A percentile compares a stretch with the other conserved stretches of the same genome.
These are phyloP conservation scores for Phaeoacremonium minimum DNA, from an alignment of 2,329 filamentous ascomycete genomes.

Conservation along the genomic window DNA sequence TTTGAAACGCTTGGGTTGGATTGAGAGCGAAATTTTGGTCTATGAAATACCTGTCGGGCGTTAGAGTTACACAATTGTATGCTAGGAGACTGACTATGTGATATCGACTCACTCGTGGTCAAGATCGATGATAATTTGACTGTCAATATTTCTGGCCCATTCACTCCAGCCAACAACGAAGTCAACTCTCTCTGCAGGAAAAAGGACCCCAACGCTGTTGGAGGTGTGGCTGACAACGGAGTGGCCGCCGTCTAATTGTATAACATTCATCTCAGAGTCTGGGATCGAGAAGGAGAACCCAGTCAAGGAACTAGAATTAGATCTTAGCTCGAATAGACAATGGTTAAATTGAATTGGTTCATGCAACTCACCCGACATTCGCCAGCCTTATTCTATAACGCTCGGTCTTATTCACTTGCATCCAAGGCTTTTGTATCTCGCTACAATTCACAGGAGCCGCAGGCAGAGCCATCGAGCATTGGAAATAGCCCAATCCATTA, in stretches of 20 bases:
- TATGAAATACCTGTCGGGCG: slow-evolving; percentile 7
- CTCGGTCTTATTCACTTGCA: slow-evolving; percentile 11
- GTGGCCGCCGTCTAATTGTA: slow-evolving; percentile 17
- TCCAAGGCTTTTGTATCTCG: slow-evolving; percentile 10
- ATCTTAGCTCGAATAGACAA: too few relatives aligned
- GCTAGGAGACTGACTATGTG: neutral
- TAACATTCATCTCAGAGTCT: slow-evolving; percentile 10
- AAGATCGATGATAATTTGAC: slow-evolving; percentile 10
- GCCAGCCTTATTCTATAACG: slow-evolving; percentile 15
- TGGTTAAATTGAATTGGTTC: too few relatives aligned
- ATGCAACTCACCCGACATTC: slow-evolving; percentile 15
- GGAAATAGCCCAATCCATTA: slow-evolving; percentile 38
- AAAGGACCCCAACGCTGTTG: slow-evolving; percentile 13
- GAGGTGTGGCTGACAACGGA: slow-evolving; percentile 4
- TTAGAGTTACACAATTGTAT: neutral
- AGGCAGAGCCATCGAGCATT: slow-evolving; percentile 38
- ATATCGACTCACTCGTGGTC: slow-evolving; percentile 15
- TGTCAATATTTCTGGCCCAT: neutral
- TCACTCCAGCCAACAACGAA: slow-evolving; percentile 13
- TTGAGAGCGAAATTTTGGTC: slow-evolving; percentile 8
- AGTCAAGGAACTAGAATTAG: slow-evolving; percentile 10
- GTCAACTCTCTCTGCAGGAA: slow-evolving; percentile 16
- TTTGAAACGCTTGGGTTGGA: slow-evolving; percentile 5
- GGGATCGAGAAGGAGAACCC: slow-evolving; percentile 13
- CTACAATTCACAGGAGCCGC: slow-evolving; percentile 38